phyloP scores from a whole-genome alignment of 2,329 filamentous ascomycete species.

The Ceratocystis destructans region DNA sequence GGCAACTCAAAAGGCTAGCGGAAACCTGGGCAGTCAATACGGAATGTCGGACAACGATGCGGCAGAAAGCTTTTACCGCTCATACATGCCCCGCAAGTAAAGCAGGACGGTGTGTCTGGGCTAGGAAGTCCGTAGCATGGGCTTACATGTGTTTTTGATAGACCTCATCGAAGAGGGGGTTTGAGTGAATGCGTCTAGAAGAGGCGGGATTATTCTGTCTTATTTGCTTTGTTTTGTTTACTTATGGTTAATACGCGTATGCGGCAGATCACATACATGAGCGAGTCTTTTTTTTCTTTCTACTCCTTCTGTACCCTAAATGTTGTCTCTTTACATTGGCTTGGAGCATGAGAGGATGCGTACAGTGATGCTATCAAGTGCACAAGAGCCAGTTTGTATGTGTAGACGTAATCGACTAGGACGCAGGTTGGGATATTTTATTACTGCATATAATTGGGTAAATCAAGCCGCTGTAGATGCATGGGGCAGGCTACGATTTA shows the following conservation, averaged over 20 bases:
- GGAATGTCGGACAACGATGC: conserved; percentile 53
- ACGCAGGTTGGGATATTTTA: background rate
- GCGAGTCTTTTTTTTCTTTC: background rate
- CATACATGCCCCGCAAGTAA: conserved; percentile 64
- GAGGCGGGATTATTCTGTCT: background rate
- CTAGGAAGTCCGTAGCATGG: background rate
- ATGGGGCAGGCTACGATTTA: conserved; percentile 26
- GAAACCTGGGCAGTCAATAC: conserved; percentile 43
- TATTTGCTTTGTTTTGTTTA: conserved; percentile 10
- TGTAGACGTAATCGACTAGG: background rate
- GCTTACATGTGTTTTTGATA: background rate
- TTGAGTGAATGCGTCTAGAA: background rate
- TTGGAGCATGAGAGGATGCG: background rate
- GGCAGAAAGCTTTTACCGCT: conserved; percentile 81
- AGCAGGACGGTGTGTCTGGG: conserved; percentile 2
- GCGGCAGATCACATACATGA: conserved; percentile 5
- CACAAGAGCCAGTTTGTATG: background rate
- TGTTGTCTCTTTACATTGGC: background rate
- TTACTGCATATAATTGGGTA: background rate
- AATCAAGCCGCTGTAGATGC: background rate
- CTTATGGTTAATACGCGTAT: conserved; percentile 5
- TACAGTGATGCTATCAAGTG: background rate
- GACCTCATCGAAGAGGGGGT: background rate
- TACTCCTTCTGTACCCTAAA: background rate
- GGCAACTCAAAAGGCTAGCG: conserved; percentile 66